Evolutionary conservation across 768 basidiomycete species (phyloP).

Genomic region (Pilatotrama ljubarskyi): DNA sequence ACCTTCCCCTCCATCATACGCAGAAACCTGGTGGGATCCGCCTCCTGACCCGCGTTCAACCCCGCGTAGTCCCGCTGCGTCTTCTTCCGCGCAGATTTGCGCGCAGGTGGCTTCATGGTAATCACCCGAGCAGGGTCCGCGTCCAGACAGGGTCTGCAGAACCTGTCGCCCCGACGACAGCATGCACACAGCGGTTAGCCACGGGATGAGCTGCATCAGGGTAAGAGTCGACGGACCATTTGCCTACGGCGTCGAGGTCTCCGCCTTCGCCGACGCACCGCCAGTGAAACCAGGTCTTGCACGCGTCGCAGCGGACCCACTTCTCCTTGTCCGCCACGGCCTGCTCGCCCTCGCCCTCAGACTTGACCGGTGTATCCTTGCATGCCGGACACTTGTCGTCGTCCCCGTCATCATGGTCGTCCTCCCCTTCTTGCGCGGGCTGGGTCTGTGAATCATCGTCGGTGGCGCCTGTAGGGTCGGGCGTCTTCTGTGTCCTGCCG

Average conservation of each 20-base stretch:
- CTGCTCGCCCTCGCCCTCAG: constrained; percentile 32
- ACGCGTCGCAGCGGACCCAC: constrained; percentile 84
- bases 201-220: constrained; percentile 1
- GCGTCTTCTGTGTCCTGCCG: constrained; percentile 32
- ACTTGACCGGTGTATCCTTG: constrained; percentile 34
- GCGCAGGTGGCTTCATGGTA: constrained; percentile 73
- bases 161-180: constrained; percentile 46
- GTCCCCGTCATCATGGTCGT: constrained; percentile 25
- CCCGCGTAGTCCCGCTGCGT: constrained; percentile 78
- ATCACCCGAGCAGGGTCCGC: constrained; percentile 62
- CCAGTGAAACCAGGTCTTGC: constrained; percentile 86
- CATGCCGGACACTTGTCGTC: constrained; percentile 53
- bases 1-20: constrained; percentile 67
- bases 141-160: constrained; percentile 62
- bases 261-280: constrained; percentile 68
- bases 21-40: constrained; percentile 67
- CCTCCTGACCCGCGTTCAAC: constrained; percentile 62
- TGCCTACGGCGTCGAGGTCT: constrained; percentile 69
- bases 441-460: constrained; percentile 17
- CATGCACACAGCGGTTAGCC: not conserved
- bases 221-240: constrained; percentile 56
- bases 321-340: constrained; percentile 58
- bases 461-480: constrained; percentile 29
- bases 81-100: constrained; percentile 80
- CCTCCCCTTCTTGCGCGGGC: not conserved